Percentiles rank a stretch among this genome's conserved stretches.
These are phyloP conservation scores for Ogataea nakhonphanomensis DNA, from an alignment of 805 yeast species.

Conservation along the genomic window DNA sequence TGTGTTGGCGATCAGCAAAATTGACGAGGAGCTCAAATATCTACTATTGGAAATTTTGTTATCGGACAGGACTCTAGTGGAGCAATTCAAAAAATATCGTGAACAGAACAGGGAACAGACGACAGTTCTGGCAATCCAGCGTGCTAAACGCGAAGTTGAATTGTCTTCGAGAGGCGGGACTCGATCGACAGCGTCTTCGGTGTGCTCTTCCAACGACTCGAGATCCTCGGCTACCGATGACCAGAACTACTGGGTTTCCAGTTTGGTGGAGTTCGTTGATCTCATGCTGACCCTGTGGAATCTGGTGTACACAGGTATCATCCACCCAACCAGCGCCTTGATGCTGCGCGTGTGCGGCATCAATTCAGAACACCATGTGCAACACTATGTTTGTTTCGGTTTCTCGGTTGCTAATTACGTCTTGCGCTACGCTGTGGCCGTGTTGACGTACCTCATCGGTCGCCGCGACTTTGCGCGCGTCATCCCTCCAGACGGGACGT, in stretches of 20 bases:
- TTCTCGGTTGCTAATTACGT: not conserved
- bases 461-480: constrained; percentile 1
- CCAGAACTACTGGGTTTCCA: not conserved
- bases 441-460: not conserved
- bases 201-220: too few species aligned
- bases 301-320: not conserved
- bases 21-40: constrained; percentile 18
- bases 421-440: not conserved
- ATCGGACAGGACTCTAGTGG: constrained; percentile 17
- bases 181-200: too few species aligned
- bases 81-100: constrained; percentile 9
- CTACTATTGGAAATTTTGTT: constrained; percentile 18
- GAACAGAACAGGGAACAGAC: not conserved
- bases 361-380: not conserved
- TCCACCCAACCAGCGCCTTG: not conserved
- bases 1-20: constrained; percentile 5
- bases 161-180: not conserved
- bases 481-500: not conserved
- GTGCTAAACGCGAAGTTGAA: not conserved
- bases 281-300: not conserved
- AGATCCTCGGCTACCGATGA: too few species aligned
- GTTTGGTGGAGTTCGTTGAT: not conserved
- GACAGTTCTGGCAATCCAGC: constrained; percentile 1
- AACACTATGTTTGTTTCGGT: not conserved
- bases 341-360: not conserved